phyloP scores from a whole-genome alignment of 139 green algal genomes.

The Auxenochlorella pyrenoidosa region DNA sequence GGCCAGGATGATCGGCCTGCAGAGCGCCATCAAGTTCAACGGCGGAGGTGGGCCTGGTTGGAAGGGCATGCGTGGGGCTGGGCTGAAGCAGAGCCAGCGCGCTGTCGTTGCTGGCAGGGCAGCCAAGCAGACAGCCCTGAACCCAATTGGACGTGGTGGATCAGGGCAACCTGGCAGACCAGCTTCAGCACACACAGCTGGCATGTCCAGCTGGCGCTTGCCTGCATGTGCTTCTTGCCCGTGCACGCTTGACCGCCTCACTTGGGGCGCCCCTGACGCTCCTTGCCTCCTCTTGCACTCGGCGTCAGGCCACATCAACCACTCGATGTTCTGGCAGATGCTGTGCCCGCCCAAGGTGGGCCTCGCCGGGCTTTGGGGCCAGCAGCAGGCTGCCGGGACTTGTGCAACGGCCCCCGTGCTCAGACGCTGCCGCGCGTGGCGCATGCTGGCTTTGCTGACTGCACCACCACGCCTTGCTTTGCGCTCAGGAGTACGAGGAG shows the following conservation, averaged over 20 bases:
- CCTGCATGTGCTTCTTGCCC: too few species aligned
- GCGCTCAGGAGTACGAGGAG: slow-evolving; percentile 78
- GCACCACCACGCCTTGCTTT: not conserved
- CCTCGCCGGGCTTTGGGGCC: not conserved
- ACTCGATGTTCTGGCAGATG: slow-evolving; percentile 98
- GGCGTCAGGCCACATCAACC: slow-evolving; percentile 93
- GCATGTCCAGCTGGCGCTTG: too few species aligned
- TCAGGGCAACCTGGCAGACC: too few species aligned
- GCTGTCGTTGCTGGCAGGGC: too few species aligned
- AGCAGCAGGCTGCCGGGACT: not conserved
- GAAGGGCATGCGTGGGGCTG: too few species aligned
- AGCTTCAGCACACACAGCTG: too few species aligned
- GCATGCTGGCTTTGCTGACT: not conserved
- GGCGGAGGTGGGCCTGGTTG: slow-evolving; percentile 75
- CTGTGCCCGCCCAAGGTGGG: slow-evolving; percentile 83
- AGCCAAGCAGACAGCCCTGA: too few species aligned
- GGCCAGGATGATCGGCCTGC: slow-evolving; percentile 81
- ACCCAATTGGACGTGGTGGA: too few species aligned
- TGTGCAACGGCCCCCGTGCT: too few species aligned
- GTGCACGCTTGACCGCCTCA: too few species aligned
- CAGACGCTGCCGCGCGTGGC: not conserved
- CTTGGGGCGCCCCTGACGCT: too few species aligned
- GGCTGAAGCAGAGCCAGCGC: not conserved
- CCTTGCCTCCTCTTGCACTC: not conserved
- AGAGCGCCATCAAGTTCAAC: slow-evolving; percentile 96